phyloP scores from a whole-genome alignment of 2,329 filamentous ascomycete species.

The Juglanconis juglandina region DNA sequence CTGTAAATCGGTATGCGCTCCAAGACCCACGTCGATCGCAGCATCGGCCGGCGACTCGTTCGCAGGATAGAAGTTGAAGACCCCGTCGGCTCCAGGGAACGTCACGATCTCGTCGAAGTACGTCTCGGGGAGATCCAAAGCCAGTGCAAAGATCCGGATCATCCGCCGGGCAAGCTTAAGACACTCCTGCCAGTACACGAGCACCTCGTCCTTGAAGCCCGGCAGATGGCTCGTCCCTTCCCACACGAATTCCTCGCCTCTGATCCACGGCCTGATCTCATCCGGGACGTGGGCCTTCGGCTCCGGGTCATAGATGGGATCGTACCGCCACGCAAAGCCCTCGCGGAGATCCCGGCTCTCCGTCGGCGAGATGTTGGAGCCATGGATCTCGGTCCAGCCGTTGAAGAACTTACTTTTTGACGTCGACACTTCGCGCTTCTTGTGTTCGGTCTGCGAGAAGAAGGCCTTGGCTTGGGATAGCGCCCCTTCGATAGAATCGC shows the following conservation, averaged over 20 bases:
- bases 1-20: slow-evolving; percentile 45
- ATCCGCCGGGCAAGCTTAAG: slow-evolving; percentile 24
- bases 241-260: slow-evolving; percentile 23
- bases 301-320: slow-evolving; percentile 39
- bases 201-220: slow-evolving; percentile 21
- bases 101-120: slow-evolving; percentile 22
- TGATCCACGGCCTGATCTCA: slow-evolving; percentile 9
- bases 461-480: slow-evolving; percentile 23
- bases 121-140: slow-evolving; percentile 20
- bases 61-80: slow-evolving; percentile 38
- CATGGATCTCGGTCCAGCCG: slow-evolving; percentile 30
- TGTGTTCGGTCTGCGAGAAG: slow-evolving; percentile 28
- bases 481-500: slow-evolving; percentile 27
- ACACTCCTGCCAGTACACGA: slow-evolving; percentile 23
- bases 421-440: slow-evolving; percentile 25
- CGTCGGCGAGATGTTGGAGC: slow-evolving; percentile 26
- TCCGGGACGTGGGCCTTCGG: slow-evolving; percentile 23
- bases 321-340: slow-evolving; percentile 34
- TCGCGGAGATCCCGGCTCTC: slow-evolving; percentile 30
- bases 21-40: slow-evolving; percentile 36
- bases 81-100: slow-evolving; percentile 19
- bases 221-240: slow-evolving; percentile 21
- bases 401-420: slow-evolving; percentile 33
- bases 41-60: slow-evolving; percentile 30
- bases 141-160: slow-evolving; percentile 23